Evolutionary conservation across 257 asterid species (phyloP).

Genomic region (Penstemon eatonii): DNA sequence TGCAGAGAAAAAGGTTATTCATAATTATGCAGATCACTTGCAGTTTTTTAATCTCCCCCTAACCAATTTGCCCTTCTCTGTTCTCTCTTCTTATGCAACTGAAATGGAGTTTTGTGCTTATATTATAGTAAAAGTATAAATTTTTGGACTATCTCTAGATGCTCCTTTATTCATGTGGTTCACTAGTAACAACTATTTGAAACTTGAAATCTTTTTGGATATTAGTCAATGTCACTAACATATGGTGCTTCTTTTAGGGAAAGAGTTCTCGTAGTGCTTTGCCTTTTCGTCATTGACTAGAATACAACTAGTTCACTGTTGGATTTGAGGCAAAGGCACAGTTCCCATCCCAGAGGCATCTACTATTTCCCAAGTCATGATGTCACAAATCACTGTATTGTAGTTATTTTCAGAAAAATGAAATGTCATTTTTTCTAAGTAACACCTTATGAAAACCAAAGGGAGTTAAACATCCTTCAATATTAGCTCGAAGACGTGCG

Average conservation of each 20-base stretch:
- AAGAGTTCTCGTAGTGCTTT: background rate
- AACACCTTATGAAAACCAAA: too few relatives aligned
- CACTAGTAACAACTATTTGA: background rate
- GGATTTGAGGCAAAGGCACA: conserved; percentile 9
- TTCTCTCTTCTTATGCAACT: conserved; percentile 14
- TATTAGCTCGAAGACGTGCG: too few relatives aligned
- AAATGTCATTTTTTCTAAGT: background rate
- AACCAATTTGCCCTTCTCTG: conserved; percentile 11
- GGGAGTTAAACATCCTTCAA: too few relatives aligned
- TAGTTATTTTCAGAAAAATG: background rate
- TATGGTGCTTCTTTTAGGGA: background rate
- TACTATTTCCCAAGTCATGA: background rate
- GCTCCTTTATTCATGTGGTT: background rate
- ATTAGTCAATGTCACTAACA: conserved; percentile 4
- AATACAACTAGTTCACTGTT: background rate
- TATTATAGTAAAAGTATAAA: background rate
- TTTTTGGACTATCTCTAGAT: background rate
- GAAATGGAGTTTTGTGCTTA: conserved; percentile 2
- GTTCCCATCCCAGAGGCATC: background rate
- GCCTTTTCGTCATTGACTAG: conserved; percentile 5
- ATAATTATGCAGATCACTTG: background rate
- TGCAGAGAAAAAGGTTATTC: conserved; percentile 79
- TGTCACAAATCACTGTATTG: conserved; percentile 1
- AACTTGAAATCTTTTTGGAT: conserved; percentile 7
- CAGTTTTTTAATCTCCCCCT: background rate